A percentile compares a stretch with the other conserved stretches of the same genome.
phyloP scores from a whole-genome alignment of 2,329 filamentous ascomycete genomes.

The Aulographum hederae region DNA sequence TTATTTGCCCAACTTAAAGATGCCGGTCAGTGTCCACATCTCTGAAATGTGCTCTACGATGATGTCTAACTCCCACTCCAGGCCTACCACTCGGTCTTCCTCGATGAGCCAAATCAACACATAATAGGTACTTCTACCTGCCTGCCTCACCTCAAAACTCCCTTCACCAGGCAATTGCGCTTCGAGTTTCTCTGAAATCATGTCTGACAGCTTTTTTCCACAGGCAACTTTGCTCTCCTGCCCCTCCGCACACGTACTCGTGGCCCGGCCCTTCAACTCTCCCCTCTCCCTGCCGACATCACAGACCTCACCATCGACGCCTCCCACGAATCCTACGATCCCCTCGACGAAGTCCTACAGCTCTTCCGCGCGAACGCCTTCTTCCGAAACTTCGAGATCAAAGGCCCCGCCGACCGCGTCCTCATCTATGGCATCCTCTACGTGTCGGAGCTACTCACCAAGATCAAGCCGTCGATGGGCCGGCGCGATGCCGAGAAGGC shows the following conservation, averaged over 20 bases:
- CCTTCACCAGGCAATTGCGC: no score
- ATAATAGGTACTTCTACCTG: slow-evolving; percentile 32
- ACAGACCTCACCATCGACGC: slow-evolving; percentile 47
- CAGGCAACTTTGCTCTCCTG: slow-evolving; percentile 84
- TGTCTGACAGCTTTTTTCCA: slow-evolving; percentile 8
- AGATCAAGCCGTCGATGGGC: slow-evolving; percentile 50
- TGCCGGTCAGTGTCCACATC: no score
- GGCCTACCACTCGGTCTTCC: slow-evolving; percentile 98
- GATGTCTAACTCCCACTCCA: no score
- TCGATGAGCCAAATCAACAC: slow-evolving; percentile 54
- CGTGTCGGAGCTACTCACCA: slow-evolving; percentile 73
- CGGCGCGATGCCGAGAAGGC: slow-evolving; percentile 17
- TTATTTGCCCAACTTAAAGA: no score
- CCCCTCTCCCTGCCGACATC: slow-evolving; percentile 34
- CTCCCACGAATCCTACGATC: slow-evolving; percentile 85
- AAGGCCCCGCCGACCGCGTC: slow-evolving; percentile 82
- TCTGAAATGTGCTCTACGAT: no score
- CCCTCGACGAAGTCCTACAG: slow-evolving; percentile 79
- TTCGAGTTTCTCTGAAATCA: no score
- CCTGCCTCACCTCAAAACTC: slow-evolving; percentile 1
- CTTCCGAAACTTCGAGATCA: slow-evolving; percentile 98
- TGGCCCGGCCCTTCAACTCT: slow-evolving; percentile 79
- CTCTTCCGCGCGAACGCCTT: slow-evolving; percentile 97
- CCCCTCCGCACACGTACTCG: slow-evolving; percentile 88
- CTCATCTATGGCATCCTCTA: slow-evolving; percentile 95